These are phyloP conservation scores for Phytophthora meadii DNA, from an alignment of 352 stramenopile genomes.

Conservation along the genomic window DNA sequence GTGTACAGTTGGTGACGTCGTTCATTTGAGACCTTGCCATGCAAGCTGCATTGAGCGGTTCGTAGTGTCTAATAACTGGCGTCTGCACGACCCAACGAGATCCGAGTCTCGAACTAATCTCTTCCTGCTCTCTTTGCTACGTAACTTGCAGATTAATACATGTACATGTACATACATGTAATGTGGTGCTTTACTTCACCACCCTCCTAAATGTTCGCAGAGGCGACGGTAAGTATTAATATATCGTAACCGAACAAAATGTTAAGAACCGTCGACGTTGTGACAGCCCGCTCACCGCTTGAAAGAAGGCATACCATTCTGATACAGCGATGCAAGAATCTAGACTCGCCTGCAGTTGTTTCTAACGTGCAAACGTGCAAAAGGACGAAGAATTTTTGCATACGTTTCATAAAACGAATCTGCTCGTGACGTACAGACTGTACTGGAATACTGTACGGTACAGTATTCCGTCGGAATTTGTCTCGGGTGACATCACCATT, in stretches of 20 bases:
- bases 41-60: too few species aligned
- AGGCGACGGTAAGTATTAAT: neutral
- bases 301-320: too few species aligned
- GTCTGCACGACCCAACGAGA: neutral
- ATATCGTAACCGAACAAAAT: neutral
- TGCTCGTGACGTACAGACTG: neutral
- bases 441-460: too few species aligned
- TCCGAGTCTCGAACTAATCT: neutral
- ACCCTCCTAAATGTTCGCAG: conserved; percentile 1
- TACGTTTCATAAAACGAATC: neutral
- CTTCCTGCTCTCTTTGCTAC: conserved; percentile 4
- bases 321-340: too few species aligned
- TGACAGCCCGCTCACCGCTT: neutral
- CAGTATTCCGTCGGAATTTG: neutral
- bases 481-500: neutral
- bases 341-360: neutral
- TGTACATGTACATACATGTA: too few species aligned
- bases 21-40: conserved; percentile 12
- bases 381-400: neutral
- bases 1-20: neutral
- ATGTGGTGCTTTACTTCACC: conserved; percentile 2
- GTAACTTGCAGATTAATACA: conserved; percentile 1
- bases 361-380: neutral
- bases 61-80: neutral
- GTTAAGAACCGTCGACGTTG: conserved; percentile 1